Base-by-base conservation (phyloP, 495 filamentous ascomycete genomes). In the Ramalina intermedia region DNA sequence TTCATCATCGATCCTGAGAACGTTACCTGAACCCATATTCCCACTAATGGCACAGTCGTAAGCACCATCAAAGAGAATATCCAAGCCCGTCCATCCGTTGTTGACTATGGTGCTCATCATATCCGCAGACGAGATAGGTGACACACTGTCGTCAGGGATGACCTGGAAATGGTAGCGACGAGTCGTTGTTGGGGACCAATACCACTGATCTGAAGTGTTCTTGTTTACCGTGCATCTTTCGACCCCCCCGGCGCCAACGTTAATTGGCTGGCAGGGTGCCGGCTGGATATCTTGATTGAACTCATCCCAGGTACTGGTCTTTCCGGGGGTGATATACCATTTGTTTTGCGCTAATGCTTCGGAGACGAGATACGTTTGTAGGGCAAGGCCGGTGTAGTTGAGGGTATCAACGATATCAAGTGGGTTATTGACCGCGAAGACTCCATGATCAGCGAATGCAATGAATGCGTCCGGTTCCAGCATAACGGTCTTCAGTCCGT, bases 51-150 rank as follows among this genome's bases (percentile, higher is more conserved):
- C 48, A 14, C 51, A 53, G 17, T 53, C 38, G 17, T 48, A 53
- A 16, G 46, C 51, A 16, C 51, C 51, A 20, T 53, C 51, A 38
- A 53, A 53, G 8, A 53, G 27, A 23, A 47, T n/a, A 6, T 27
- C 17, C 12, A 53, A 14, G 18, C 36, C 37, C 11, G 21, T 39
- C 51, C 51, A 53, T n/a, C 33, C 23, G 5, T 39, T 26, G n/a
- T 12, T n/a, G 16, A 53, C 24, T 13, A 50, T 35, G 4, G 26
- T 4, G 6, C 16, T 6, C 20, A 43, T 43, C 16, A 43, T 14
- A 3, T 43, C 41, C 2, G 4, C 21, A 14, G 41, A 17, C 2
- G 41, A 18, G 14, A 48, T 2, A 1, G 37, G 18, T 14, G 18
- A 14, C 2, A 13, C 20, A 3, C 38, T 45, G 0, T 6, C 8